Evolutionary conservation across 805 yeast species (phyloP).

Genomic region (Zygoascus tannicola): DNA sequence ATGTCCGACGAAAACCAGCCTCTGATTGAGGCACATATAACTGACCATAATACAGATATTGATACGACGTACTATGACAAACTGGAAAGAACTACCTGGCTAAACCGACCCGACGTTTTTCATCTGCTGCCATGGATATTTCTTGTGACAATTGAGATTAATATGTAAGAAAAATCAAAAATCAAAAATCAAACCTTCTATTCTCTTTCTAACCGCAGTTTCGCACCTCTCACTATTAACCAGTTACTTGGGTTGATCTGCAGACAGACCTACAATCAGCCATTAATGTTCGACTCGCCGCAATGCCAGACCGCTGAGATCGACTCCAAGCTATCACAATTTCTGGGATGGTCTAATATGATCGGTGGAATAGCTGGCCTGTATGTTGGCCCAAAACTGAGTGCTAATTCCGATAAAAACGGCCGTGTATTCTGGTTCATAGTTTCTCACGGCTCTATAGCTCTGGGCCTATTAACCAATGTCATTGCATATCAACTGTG

Average conservation of each 20-base stretch:
- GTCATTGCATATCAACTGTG: neutral
- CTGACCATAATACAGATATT: too few relatives aligned
- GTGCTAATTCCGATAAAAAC: neutral
- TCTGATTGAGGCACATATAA: too few relatives aligned
- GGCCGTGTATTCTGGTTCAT: slow-evolving; percentile 1
- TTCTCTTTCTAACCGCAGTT: too few relatives aligned
- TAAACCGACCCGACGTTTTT: neutral
- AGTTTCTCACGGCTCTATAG: neutral
- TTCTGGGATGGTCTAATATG: neutral
- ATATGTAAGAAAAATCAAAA: too few relatives aligned
- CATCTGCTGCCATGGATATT: neutral
- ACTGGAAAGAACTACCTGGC: neutral
- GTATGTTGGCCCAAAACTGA: slow-evolving; percentile 1
- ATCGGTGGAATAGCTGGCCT: slow-evolving; percentile 1
- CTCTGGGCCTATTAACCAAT: slow-evolving; percentile 2
- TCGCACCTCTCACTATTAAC: slow-evolving; percentile 1
- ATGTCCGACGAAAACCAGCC: too few relatives aligned
- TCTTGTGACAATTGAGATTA: neutral
- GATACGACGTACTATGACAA: neutral
- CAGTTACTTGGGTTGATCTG: neutral
- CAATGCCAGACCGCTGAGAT: neutral
- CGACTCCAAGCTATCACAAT: neutral
- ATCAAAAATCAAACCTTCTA: too few relatives aligned
- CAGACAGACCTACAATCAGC: neutral
- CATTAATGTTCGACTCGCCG: too few relatives aligned